Percentiles rank a stretch among this genome's conserved stretches.
Evolutionary conservation across 169 alveolate genomes (phyloP).

Genomic region (Plasmodium relictum): DNA sequence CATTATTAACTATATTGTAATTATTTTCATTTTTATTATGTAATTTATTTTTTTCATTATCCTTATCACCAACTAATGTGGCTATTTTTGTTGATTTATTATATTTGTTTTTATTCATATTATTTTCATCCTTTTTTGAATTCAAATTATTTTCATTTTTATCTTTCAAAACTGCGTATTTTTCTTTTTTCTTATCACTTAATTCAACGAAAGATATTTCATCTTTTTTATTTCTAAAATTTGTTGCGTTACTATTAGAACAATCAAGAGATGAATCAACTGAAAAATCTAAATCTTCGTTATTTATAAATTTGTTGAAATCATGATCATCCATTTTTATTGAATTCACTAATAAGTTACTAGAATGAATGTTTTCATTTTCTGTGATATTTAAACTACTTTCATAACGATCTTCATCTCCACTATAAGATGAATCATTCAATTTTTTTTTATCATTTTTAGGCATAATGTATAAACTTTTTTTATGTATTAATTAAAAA

Average conservation of each 20-base stretch:
- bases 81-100: neutral
- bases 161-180: neutral
- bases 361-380: neutral
- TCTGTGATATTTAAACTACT: slow-evolving; percentile 5
- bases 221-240: slow-evolving; percentile 8
- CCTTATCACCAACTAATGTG: neutral
- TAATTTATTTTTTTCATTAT: neutral
- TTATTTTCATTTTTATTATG: neutral
- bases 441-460: neutral
- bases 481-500: neutral
- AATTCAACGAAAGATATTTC: too few relatives aligned
- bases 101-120: neutral
- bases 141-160: neutral
- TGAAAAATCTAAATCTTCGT: slow-evolving; percentile 27
- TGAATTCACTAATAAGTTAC: neutral
- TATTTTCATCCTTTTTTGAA: neutral
- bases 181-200: slow-evolving; percentile 3
- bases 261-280: slow-evolving; percentile 16
- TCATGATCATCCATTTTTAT: slow-evolving; percentile 43
- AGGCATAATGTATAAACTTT: neutral
- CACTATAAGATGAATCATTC: neutral
- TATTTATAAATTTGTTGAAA: slow-evolving; percentile 41
- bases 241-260: slow-evolving; percentile 9
- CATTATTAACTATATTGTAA: too few relatives aligned
- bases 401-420: slow-evolving; percentile 10